Evolutionary conservation across 2,329 filamentous ascomycete species (phyloP).

Genomic region (Ophiostoma himal-ulmi): DNA sequence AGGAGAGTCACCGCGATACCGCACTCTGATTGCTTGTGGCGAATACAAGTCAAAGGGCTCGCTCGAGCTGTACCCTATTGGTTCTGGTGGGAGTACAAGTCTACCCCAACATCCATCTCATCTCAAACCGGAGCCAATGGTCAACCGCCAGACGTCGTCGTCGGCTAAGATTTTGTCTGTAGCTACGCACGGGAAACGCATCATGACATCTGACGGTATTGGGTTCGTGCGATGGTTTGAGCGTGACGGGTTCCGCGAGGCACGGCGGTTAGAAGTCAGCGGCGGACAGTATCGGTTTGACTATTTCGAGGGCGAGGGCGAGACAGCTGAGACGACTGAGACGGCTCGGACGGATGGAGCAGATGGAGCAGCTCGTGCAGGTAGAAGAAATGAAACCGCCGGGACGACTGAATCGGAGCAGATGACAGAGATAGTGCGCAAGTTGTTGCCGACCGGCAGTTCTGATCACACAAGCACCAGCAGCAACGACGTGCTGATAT

Average conservation of each 20-base stretch:
- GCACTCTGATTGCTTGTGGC: slow-evolving; percentile 74
- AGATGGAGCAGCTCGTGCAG: slow-evolving; percentile 13
- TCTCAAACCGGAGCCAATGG: slow-evolving; percentile 39
- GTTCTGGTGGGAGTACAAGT: slow-evolving; percentile 39
- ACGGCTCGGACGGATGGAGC: too few species aligned
- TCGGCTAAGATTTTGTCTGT: slow-evolving; percentile 76
- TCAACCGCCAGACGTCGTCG: slow-evolving; percentile 79
- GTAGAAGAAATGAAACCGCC: slow-evolving; percentile 36
- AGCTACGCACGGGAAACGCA: slow-evolving; percentile 70
- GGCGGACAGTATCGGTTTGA: slow-evolving; percentile 28
- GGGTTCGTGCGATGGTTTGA: slow-evolving; percentile 89
- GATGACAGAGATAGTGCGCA: slow-evolving; percentile 69
- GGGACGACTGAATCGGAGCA: slow-evolving; percentile 29
- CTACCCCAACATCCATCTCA: slow-evolving; percentile 8
- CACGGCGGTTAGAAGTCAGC: slow-evolving; percentile 48
- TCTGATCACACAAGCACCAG: slow-evolving; percentile 35
- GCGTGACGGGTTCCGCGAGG: slow-evolving; percentile 65
- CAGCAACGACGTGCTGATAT: slow-evolving; percentile 68
- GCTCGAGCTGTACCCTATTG: slow-evolving; percentile 67
- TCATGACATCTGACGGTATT: slow-evolving; percentile 78
- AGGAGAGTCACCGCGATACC: slow-evolving; percentile 35
- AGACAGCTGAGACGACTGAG: slow-evolving; percentile 29
- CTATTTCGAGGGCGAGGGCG: not conserved
- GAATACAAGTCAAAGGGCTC: slow-evolving; percentile 90
- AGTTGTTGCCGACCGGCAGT: slow-evolving; percentile 60